These are phyloP conservation scores for Hypsizygus marmoreus DNA, from an alignment of 768 basidiomycete species.

Conservation along the genomic window DNA sequence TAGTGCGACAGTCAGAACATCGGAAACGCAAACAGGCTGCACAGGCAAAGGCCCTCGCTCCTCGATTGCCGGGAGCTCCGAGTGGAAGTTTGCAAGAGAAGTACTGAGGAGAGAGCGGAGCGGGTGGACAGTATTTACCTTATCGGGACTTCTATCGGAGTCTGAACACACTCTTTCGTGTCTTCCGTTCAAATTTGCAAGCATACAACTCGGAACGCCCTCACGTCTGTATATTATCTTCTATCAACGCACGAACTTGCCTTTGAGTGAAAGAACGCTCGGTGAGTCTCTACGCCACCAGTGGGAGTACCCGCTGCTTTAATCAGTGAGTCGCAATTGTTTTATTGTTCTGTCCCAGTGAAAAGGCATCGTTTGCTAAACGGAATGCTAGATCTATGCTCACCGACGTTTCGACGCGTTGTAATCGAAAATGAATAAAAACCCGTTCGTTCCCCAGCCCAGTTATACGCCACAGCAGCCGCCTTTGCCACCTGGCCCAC, in stretches of 20 bases:
- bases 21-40: slow-evolving; percentile 65
- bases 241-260: background rate
- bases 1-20: slow-evolving; percentile 78
- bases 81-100: slow-evolving; percentile 24
- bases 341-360: background rate
- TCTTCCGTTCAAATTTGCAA: slow-evolving; percentile 6
- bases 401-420: slow-evolving; percentile 17
- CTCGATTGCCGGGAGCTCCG: slow-evolving; percentile 69
- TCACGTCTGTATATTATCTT: slow-evolving; percentile 6
- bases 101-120: slow-evolving; percentile 13
- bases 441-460: slow-evolving; percentile 75
- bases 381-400: slow-evolving; percentile 16
- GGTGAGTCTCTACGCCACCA: slow-evolving; percentile 7
- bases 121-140: background rate
- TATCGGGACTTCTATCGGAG: slow-evolving; percentile 16
- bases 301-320: slow-evolving; percentile 3
- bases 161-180: slow-evolving; percentile 1
- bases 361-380: background rate
- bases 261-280: background rate
- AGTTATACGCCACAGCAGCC: slow-evolving; percentile 72
- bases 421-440: slow-evolving; percentile 70
- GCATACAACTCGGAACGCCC: background rate
- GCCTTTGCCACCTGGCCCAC: slow-evolving; percentile 79
- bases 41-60: slow-evolving; percentile 70
- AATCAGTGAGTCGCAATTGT: slow-evolving; percentile 13